Evolutionary conservation across 1,284 basidiomycete species (phyloP).

Genomic region (Gymnopus androsaceus): DNA sequence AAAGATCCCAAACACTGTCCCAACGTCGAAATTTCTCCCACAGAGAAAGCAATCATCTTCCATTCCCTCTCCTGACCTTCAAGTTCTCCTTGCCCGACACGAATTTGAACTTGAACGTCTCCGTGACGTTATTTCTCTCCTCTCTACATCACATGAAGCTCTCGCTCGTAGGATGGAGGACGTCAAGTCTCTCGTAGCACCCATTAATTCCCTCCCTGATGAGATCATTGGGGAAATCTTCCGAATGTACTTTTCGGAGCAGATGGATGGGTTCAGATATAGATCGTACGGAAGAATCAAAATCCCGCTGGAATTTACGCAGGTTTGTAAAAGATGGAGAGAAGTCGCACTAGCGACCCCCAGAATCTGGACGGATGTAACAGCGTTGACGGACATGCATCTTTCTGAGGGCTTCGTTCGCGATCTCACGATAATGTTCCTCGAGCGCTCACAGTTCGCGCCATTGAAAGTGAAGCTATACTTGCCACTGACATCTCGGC

Average conservation of each 20-base stretch:
- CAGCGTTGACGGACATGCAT: conserved; percentile 3
- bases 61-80: conserved; percentile 2
- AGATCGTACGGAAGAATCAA: background rate
- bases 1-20: background rate
- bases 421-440: background rate
- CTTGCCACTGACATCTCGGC: background rate
- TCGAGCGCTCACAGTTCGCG: background rate
- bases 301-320: background rate
- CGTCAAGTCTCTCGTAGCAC: background rate
- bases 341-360: background rate
- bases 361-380: background rate
- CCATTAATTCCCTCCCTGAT: conserved; percentile 1
- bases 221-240: conserved; percentile 1
- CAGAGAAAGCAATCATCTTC: background rate
- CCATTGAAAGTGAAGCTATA: background rate
- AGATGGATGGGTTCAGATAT: background rate
- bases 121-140: background rate
- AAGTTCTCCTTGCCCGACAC: background rate
- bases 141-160: conserved; percentile 1
- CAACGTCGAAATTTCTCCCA: conserved; percentile 1
- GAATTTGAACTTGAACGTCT: conserved; percentile 1
- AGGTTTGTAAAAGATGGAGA: conserved; percentile 2
- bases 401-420: background rate
- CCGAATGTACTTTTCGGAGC: background rate
- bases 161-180: conserved; percentile 4